These are phyloP conservation scores for Aspergillus diversus DNA, from an alignment of 495 filamentous ascomycete species.

Conservation along the genomic window DNA sequence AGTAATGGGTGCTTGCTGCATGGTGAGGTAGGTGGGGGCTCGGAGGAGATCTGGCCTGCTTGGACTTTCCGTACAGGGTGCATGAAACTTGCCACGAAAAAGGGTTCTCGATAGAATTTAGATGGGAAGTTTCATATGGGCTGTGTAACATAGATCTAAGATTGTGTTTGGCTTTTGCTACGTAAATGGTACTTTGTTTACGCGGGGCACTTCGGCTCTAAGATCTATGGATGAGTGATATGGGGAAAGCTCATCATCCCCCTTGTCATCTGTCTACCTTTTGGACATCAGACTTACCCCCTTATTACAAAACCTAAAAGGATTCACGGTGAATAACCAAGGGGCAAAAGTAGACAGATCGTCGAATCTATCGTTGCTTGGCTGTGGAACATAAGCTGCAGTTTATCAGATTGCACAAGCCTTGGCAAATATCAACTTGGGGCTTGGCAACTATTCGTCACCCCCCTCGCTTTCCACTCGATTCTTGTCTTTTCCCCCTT, in stretches of 20 bases:
- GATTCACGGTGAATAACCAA: conserved; percentile 6
- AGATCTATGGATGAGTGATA: too few relatives aligned
- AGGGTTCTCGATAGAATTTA: background rate
- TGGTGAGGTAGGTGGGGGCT: too few relatives aligned
- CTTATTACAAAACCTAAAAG: background rate
- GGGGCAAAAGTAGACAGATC: conserved; percentile 11
- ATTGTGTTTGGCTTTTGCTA: conserved; percentile 5
- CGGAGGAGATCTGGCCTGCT: too few relatives aligned
- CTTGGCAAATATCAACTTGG: conserved; percentile 44
- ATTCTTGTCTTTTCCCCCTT: conserved; percentile 9
- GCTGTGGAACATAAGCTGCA: conserved; percentile 28
- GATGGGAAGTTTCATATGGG: background rate
- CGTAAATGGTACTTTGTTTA: conserved; percentile 10
- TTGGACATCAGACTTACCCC: too few relatives aligned
- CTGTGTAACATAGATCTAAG: conserved; percentile 16
- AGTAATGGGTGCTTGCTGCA: too few relatives aligned
- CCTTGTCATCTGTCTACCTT: too few relatives aligned
- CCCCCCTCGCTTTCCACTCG: conserved; percentile 29
- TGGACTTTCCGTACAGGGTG: too few relatives aligned
- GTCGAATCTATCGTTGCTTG: conserved; percentile 28
- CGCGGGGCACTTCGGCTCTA: background rate
- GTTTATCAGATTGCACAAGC: conserved; percentile 40
- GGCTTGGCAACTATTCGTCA: conserved; percentile 39
- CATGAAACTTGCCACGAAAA: too few relatives aligned
- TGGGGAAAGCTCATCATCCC: too few relatives aligned